Evolutionary conservation across 257 asterid genomes (phyloP).

Genomic region (Solanum appendiculatum): DNA sequence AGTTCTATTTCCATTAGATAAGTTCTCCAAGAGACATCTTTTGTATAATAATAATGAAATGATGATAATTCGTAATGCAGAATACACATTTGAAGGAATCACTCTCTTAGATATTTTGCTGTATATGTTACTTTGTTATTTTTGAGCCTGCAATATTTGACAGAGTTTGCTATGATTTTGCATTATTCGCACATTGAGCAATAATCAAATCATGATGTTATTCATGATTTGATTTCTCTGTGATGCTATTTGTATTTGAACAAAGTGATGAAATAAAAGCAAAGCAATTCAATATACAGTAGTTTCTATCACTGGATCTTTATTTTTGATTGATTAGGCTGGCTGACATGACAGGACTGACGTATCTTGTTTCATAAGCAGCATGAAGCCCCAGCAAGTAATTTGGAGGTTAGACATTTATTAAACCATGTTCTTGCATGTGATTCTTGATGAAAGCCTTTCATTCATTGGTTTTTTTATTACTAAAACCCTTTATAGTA

Average conservation of each 20-base stretch:
- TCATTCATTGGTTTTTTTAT: background rate
- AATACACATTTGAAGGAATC: background rate
- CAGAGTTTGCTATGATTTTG: background rate
- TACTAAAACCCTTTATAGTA: background rate
- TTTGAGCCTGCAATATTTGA: background rate
- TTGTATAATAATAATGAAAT: background rate
- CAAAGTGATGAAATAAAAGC: background rate
- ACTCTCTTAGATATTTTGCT: background rate
- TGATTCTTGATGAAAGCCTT: background rate
- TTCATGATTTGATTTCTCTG: background rate
- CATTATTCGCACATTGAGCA: background rate
- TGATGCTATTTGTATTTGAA: background rate
- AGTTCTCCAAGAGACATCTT: background rate
- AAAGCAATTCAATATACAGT: background rate
- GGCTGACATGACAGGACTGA: slow-evolving; percentile 43
- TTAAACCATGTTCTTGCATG: background rate
- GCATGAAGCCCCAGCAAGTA: slow-evolving; percentile 37
- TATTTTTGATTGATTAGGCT: slow-evolving; percentile 22
- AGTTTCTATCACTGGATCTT: slow-evolving; percentile 19
- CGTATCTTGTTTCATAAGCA: slow-evolving; percentile 37
- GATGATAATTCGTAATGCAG: background rate
- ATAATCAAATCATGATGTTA: background rate
- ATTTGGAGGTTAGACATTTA: slow-evolving; percentile 47
- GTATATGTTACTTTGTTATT: background rate
- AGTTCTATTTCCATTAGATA: slow-evolving; percentile 1